Evolutionary conservation across 2,329 filamentous ascomycete species (phyloP), one percentile per base, ranked within the genome.

Genomic region (Mycosphaerella sp.): DNA sequence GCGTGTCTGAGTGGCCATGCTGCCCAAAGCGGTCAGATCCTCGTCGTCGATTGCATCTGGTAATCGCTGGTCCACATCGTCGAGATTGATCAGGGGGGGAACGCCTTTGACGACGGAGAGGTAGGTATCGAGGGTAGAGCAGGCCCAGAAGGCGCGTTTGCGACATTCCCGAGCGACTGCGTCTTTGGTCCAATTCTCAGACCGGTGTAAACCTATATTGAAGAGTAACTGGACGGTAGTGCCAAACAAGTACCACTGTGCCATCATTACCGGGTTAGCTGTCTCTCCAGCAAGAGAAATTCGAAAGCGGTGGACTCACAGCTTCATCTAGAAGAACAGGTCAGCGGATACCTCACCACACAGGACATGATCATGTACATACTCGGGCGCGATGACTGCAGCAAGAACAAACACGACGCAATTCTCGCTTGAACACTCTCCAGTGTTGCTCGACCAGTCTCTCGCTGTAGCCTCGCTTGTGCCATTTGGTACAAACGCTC

Each of bases 371-470:
- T 31, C 6, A 32, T 6, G 9, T 42, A 49, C 48, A 36, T 34
- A 45, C 48, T 51, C 4, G 48, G 48, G 44, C 48, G 48, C n/a
- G 48, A 51, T 29, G 48, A 44, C 9, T 51, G n/a, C 14, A 74
- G 57, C 12, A 73, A 57, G 50, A 72, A 73, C 6, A 73, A 68
- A 45, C 70, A 73, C 45, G 69, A 67, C 2, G 67, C 69, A 11
- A 75, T 59, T 7, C 73, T 66, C 43, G 73, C 71, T 58, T 76
- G 73, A 1, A 75, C 69, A 55, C 71, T 66, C 49, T 67, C 67
- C 9, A 69, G 53, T 5, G 53, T 56, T 1, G 60, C 54, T 51
- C 56, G 61, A 21, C 67, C 67, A 12, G 51, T 59, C 44, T 68
- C 67, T 12, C 41, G 34, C 7, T 50, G 45, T 12, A 69, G 55